Conservation (phyloP, 768 basidiomycete species). For the Boletus rubescentipes region DNA sequence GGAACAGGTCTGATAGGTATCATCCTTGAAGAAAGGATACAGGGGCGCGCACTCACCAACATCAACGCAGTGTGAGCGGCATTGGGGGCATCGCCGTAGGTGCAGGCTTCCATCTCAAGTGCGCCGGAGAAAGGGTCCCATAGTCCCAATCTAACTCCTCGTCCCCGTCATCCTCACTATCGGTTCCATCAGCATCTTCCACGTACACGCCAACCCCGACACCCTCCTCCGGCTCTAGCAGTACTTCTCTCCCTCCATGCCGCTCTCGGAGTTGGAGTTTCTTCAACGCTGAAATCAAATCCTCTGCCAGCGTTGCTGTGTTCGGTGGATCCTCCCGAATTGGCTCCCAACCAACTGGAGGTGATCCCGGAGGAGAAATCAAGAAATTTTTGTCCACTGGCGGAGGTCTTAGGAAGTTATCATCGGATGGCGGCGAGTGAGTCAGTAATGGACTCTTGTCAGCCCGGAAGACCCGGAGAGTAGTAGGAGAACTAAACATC, state of each 20-base stretch:
- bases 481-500: slow-evolving; percentile 43
- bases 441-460: slow-evolving; percentile 64
- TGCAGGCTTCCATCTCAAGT: slow-evolving; percentile 48
- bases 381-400: slow-evolving; percentile 89
- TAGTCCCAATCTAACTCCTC: slow-evolving; percentile 60
- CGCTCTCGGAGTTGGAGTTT: slow-evolving; percentile 60
- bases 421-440: slow-evolving; percentile 29
- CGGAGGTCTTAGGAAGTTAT: slow-evolving; percentile 63
- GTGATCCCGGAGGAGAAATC: slow-evolving; percentile 96
- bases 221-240: slow-evolving; percentile 67
- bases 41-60: slow-evolving; percentile 24
- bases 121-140: slow-evolving; percentile 44
- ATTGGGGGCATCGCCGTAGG: slow-evolving; percentile 61
- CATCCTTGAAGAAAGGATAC: slow-evolving; percentile 45
- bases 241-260: slow-evolving; percentile 45
- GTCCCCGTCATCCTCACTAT: slow-evolving; percentile 26
- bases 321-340: slow-evolving; percentile 92
- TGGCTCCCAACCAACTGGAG: slow-evolving; percentile 96
- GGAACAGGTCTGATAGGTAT: slow-evolving; percentile 79
- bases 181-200: slow-evolving; percentile 60
- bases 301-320: slow-evolving; percentile 75
- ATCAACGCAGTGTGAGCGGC: slow-evolving; percentile 22
- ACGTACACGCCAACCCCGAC: slow-evolving; percentile 78
- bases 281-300: slow-evolving; percentile 77
- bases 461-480: slow-evolving; percentile 70